Base-by-base conservation (phyloP, 805 yeast genomes). In the Candida insectorum region DNA sequence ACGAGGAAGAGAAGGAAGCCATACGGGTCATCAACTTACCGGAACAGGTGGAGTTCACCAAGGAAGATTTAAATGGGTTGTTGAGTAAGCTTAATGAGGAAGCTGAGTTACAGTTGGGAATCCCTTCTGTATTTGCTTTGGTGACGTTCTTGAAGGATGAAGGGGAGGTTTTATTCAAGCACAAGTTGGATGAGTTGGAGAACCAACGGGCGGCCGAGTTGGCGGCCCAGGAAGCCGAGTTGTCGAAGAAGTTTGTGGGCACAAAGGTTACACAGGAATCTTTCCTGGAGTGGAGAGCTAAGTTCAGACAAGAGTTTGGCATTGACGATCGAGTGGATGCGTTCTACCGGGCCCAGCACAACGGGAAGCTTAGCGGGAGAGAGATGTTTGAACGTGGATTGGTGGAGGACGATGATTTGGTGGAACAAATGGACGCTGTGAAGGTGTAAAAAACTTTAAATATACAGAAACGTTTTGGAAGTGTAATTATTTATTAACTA, bases 381-480 rank as follows among this genome's bases (percentile, higher is more conserved):
- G 91, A 87, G 60, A 84, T 93, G 40, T 91, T 91, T 52, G 97
- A 88, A 53, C 73, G 73, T 50, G 97, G 97, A 28, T 72, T 93
- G 47, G 95, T 84, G 26, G 81, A 75, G 22, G 79, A 65, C 16
- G 89, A 77, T 26, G 69, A 57, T 12, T 27, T 35, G 16, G 17
- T 35, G 6, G 34, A 34, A 11, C 4, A 15, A 11, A 12, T 33
- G 12, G 36, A 33, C 4, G 27, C 7, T 10, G 14, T 34, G 13
- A 34, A 28, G 26, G 33, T 28, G 17, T 33, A 40, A 38, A 15
- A 49, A 31, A 26, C 7, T 24, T 20, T 11, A 20, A 8, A 20
- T 11, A 20, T 20, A 20, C 23, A 11, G 11, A 8, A 20, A 8
- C 23, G 11, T 20, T 20, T 11, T 8, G 10, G 11, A 20, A 20